Base-by-base conservation (phyloP, 164 flowering plant species). In the Vitis riparia region DNA sequence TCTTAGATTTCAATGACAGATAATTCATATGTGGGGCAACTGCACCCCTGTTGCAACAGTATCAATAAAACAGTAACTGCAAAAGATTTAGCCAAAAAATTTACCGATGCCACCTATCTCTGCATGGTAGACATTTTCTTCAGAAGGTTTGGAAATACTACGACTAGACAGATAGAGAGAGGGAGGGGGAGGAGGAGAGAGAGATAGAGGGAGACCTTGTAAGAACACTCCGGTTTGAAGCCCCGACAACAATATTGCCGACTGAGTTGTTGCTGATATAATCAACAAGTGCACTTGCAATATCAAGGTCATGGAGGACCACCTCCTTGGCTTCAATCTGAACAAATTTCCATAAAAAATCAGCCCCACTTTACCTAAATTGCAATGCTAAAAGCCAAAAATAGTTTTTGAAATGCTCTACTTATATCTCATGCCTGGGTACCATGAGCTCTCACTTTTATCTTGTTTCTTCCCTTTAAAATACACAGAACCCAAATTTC, bases 281-380 rank as follows among this genome's bases (percentile, higher is more conserved):
- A 49, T 74, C 72, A 29, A 71, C 16, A 32, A 87, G 69, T 5
- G 85, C 84, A 49, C 65, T 77, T 67, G 86, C 19, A 66, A 87
- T 76, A 53, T 87, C 86, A 12, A 57, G 59, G 62, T 79, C 84
- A 29, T 82, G 77, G 59, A 87, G 76, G 62, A 87, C 72, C 49
- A 85, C 71, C 76, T 87, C 88, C 72, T 65, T 75, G 37, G 81
- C 77, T n/a, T 55, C 63, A 67, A 87, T 55, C 91, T 85, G 77
- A 60, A 6, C 44, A 37, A 71, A 64, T 51, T 27, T 32, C 59
- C 59, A 29, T 60, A 8, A 16, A 68, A 8, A 19, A 49, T 51
- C 60, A 60, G 14, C 9, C 19, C 19, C 15, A 51, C 29, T 8
- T n/a, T 52, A 62, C 47, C 8, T 51, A 50, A 12, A 16, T 58